Conservation (phyloP, 768 basidiomycete genomes). For the Steccherinum ochraceum region DNA sequence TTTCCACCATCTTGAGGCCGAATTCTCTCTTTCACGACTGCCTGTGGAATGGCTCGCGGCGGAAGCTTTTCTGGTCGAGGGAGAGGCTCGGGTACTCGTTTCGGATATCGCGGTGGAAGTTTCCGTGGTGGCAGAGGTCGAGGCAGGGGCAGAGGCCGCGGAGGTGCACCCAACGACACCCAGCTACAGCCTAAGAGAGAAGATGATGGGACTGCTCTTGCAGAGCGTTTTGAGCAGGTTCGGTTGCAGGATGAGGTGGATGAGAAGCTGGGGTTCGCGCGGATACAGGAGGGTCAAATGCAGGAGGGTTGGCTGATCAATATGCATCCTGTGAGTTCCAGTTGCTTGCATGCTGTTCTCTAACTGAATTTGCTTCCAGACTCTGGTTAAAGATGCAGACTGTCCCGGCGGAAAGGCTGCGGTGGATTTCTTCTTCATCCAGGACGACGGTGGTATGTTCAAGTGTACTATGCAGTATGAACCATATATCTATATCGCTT, state of each 20-base stretch:
- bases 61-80: slow-evolving; percentile 16
- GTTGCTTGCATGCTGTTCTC: background rate
- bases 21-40: too few relatives aligned
- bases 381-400: slow-evolving; percentile 79
- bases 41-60: slow-evolving; percentile 18
- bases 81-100: slow-evolving; percentile 29
- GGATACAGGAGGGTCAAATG: slow-evolving; percentile 70
- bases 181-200: slow-evolving; percentile 51
- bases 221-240: slow-evolving; percentile 81
- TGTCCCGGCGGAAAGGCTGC: slow-evolving; percentile 82
- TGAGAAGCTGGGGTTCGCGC: slow-evolving; percentile 84
- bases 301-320: slow-evolving; percentile 95
- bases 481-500: slow-evolving; percentile 90
- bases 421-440: slow-evolving; percentile 95
- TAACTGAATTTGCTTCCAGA: slow-evolving; percentile 36
- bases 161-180: slow-evolving; percentile 35
- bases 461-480: slow-evolving; percentile 91
- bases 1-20: too few relatives aligned
- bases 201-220: slow-evolving; percentile 85
- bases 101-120: slow-evolving; percentile 29
- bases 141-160: slow-evolving; percentile 43
- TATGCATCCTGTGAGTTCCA: slow-evolving; percentile 84
- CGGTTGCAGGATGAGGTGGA: slow-evolving; percentile 80
- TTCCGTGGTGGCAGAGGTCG: slow-evolving; percentile 42
- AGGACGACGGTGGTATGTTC: slow-evolving; percentile 96